Conservation (phyloP, 2,329 filamentous ascomycete genomes). For the Falciphora oryzae region DNA sequence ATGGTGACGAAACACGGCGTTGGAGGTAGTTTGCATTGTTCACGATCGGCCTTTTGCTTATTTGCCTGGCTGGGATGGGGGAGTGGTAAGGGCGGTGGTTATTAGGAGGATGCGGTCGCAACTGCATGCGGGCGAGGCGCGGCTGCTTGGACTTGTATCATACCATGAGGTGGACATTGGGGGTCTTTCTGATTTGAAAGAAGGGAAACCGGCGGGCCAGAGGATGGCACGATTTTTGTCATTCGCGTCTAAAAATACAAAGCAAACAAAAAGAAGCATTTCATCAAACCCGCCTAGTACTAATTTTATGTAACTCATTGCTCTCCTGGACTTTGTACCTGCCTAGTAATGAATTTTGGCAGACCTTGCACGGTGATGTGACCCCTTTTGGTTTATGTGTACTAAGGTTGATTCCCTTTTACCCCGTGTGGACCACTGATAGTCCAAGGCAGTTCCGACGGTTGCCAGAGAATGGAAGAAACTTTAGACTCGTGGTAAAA, state of each 20-base stretch:
- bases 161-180: not conserved
- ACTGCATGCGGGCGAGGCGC: not conserved
- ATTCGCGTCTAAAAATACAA: not conserved
- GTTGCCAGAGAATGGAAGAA: too few relatives aligned
- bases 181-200: not conserved
- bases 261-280: not conserved
- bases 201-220: not conserved
- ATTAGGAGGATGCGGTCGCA: not conserved
- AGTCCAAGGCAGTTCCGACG: too few relatives aligned
- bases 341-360: too few relatives aligned
- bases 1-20: not conserved
- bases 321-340: too few relatives aligned
- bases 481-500: too few relatives aligned
- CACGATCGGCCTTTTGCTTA: not conserved
- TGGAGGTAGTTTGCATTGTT: not conserved
- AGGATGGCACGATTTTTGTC: not conserved
- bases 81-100: not conserved
- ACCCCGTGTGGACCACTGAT: too few relatives aligned
- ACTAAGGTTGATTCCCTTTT: too few relatives aligned
- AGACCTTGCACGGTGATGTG: too few relatives aligned
- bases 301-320: not conserved
- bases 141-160: slow-evolving; percentile 1
- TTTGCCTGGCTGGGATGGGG: not conserved
- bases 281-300: not conserved
- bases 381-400: too few relatives aligned